Base-by-base conservation (phyloP, 2,329 filamentous ascomycete species). In the Aspergillus brunneoviolaceus region DNA sequence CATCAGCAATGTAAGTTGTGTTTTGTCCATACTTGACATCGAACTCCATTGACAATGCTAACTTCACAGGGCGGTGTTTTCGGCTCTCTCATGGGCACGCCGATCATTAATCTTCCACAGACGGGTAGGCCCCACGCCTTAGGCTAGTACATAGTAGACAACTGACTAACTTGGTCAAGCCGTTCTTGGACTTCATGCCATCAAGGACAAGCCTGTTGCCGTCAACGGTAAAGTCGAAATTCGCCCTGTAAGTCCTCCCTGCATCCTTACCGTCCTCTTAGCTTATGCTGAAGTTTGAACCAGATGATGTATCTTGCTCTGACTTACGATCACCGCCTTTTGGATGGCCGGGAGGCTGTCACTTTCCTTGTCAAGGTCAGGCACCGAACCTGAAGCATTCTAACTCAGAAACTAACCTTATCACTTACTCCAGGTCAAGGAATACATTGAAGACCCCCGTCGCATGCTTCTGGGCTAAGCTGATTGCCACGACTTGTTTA, bases 261-360 rank as follows among this genome's bases (percentile, higher is more conserved):
- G 23, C 27, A 31, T 6, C 31, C 39, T 21, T 19, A 16, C 42
- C 25, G 7, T 16, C 27, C 12, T 14, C n/a, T 16, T 6, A 42
- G 16, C 33, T 10, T 45, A 16, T 55, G 21, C 65, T 70, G 23
- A 71, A 62, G 23, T 19, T 57, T 23, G 5, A 42, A n/a, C 29
- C 63, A 85, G 80, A 98, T 99, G 92, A 99, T 99, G 95, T 98
- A 96, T 78, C 86, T 99, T 65, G 95, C 95, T 48, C 84, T 99
- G 61, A 99, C 95, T 14, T 99, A 99, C 74, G 95, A 99, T 76
- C 95, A 99, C 81, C 90, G 95, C 74, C 86, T 99, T 53, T 84
- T 99, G 25, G 95, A 98, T 76, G 95, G 95, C 54, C 87, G 94
- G 74, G 94, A 98, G 81, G 95, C 94, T 51, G 92, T 96, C 47